Percentiles rank a stretch among this genome's conserved stretches.
These are phyloP conservation scores for Aspergillus eucalypticola DNA, from an alignment of 2,329 filamentous ascomycete genomes.

Conservation along the genomic window DNA sequence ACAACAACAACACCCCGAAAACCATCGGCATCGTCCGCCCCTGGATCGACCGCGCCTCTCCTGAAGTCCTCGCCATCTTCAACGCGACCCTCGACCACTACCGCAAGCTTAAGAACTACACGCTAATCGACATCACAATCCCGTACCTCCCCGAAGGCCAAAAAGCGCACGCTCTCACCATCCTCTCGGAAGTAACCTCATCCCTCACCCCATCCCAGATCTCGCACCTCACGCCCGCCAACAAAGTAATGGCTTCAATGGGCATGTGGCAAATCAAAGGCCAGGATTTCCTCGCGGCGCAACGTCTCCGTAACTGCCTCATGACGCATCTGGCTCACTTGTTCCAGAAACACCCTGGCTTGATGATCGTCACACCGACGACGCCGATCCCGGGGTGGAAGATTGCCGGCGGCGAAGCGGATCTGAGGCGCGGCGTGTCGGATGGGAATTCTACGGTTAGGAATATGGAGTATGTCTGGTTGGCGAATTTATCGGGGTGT, in stretches of 20 bases:
- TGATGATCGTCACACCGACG: conserved; percentile 78
- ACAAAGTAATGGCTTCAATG: conserved; percentile 68
- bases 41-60: conserved; percentile 71
- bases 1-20: conserved; percentile 17
- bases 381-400: conserved; percentile 75
- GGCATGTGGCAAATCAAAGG: conserved; percentile 63
- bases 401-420: conserved; percentile 55
- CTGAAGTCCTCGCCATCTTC: conserved; percentile 63
- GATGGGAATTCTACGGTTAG: conserved; percentile 72
- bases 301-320: conserved; percentile 70
- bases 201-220: conserved; percentile 54
- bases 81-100: conserved; percentile 62
- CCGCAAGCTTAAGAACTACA: conserved; percentile 38
- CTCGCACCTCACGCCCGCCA: conserved; percentile 62
- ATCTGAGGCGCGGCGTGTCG: conserved; percentile 64
- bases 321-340: conserved; percentile 77
- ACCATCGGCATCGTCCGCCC: conserved; percentile 69
- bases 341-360: conserved; percentile 68
- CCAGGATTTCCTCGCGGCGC: conserved; percentile 70
- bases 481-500: conserved; percentile 79
- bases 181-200: conserved; percentile 69
- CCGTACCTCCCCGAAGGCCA: conserved; percentile 68
- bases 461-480: conserved; percentile 82
- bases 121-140: conserved; percentile 52
- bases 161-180: conserved; percentile 73